Evolutionary conservation across 2,329 filamentous ascomycete species (phyloP), one percentile per base, ranked within the genome.

Genomic region (Trichoderma afroharzianum): DNA sequence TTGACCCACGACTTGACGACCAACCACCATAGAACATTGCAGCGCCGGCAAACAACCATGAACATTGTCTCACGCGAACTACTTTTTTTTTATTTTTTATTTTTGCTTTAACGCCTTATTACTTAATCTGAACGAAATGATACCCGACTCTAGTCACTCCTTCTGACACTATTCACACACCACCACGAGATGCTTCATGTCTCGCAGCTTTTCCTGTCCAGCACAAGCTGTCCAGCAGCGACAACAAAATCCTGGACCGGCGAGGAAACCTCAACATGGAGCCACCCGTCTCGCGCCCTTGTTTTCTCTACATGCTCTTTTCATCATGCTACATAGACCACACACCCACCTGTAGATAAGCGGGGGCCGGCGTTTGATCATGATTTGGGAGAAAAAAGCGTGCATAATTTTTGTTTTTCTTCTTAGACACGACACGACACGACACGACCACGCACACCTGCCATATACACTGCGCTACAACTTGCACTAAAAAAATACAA

Each of bases 11-110:
- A 89, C 21, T 82, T 86, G 59, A 63, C 68, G 68, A 70, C 58
- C 58, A 43, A 47, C 66, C 64, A 85, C 86, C 75, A 88, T 89
- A 72, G 71, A 72, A 36, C 71, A 66, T 69, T 64, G 59, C 61
- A 70, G 71, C 71, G 71, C 66, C 66, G 64, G 71, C 71, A 58
- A 55, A 36, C 30, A 58, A 55, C 57, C 43, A 63, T 62, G 67
- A 70, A 59, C 53, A 64, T 66, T 63, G 57, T 70, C 50, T 70
- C 57, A 72, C 55, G 58, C 59, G 15, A 68, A 32, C 26, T 55
- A 62, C 24, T 67, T 70, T 63, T 30, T 61, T 47, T 50, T n/a
- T n/a, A n/a, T n/a, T n/a, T n/a, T n/a, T n/a, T n/a, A n/a, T n/a
- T n/a, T 63, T 39, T 47, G 8, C 43, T 63, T 63, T 59, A 63